Percentiles rank a stretch among this genome's conserved stretches.
phyloP scores from a whole-genome alignment of 148 eudicot genomes.

The Rhododendron mucronatum region DNA sequence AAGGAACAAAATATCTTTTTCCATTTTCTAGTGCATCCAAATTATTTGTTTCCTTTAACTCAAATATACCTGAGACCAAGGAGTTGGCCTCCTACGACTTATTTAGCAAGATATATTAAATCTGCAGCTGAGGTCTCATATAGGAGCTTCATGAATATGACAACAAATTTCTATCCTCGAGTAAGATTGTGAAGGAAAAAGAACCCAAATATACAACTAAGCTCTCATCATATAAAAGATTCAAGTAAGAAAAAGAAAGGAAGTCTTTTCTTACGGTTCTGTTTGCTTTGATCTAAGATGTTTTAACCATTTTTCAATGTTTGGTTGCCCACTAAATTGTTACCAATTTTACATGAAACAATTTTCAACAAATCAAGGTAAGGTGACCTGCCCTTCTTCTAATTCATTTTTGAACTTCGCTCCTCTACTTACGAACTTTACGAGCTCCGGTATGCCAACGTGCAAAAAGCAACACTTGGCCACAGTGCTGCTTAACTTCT shows the following conservation, averaged over 20 bases:
- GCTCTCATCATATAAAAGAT: not conserved
- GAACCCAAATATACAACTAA: not conserved
- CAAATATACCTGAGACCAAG: not conserved
- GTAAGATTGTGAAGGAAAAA: not conserved
- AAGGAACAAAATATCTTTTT: not conserved
- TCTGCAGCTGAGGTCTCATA: not conserved
- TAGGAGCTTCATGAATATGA: not conserved
- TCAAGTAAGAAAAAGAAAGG: not conserved
- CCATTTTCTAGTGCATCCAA: not conserved
- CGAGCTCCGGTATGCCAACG: not conserved
- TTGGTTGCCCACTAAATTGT: not conserved
- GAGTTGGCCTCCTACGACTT: not conserved
- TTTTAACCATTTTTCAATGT: not conserved
- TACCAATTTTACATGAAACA: not conserved
- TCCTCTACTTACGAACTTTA: not conserved
- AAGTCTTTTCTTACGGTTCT: not conserved
- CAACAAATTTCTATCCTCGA: not conserved
- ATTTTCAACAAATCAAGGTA: not conserved
- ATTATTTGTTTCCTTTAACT: not conserved
- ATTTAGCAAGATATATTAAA: not conserved
- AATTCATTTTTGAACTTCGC: not conserved
- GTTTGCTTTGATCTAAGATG: not conserved
- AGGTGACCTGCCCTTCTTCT: not conserved
- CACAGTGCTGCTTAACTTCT: not conserved
- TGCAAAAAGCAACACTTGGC: not conserved